These are phyloP conservation scores for Cyclostephanos tholiformis DNA, from an alignment of 108 stramenopile genomes.

Conservation along the genomic window DNA sequence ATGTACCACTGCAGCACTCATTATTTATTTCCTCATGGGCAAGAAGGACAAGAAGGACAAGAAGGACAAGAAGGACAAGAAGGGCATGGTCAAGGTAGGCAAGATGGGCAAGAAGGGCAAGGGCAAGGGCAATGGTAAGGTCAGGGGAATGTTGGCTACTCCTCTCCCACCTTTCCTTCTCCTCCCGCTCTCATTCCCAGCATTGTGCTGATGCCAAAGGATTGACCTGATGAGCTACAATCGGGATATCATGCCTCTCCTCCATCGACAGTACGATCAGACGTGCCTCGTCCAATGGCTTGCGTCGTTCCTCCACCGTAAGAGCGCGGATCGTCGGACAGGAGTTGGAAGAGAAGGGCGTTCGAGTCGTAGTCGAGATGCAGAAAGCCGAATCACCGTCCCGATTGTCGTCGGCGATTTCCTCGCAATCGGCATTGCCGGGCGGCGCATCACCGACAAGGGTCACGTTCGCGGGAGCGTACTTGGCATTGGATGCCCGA, in stretches of 20 bases:
- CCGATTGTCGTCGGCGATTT: not conserved
- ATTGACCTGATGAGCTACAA: slow-evolving; percentile 65
- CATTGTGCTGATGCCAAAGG: slow-evolving; percentile 73
- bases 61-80: too few species aligned
- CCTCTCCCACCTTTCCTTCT: too few species aligned
- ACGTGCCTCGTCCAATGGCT: slow-evolving; percentile 62
- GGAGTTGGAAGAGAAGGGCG: not conserved
- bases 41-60: slow-evolving; percentile 51
- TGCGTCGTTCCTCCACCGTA: slow-evolving; percentile 52
- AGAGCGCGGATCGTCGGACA: slow-evolving; percentile 9
- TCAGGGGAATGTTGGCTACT: too few species aligned
- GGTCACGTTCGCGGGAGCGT: slow-evolving; percentile 3
- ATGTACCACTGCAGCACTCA: too few species aligned
- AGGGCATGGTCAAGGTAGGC: too few species aligned
- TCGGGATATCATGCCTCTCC: slow-evolving; percentile 51
- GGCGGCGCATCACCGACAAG: not conserved
- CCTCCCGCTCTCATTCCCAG: too few species aligned
- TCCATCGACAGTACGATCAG: slow-evolving; percentile 52
- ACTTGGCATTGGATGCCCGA: slow-evolving; percentile 45
- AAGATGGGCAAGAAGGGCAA: too few species aligned
- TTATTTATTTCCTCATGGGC: too few species aligned
- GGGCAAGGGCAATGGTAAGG: too few species aligned
- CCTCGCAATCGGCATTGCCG: not conserved
- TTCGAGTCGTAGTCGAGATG: not conserved
- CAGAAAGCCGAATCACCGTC: not conserved